These are phyloP conservation scores for Heteromeles arbutifolia DNA, from an alignment of 306 rosid species.

Conservation along the genomic window DNA sequence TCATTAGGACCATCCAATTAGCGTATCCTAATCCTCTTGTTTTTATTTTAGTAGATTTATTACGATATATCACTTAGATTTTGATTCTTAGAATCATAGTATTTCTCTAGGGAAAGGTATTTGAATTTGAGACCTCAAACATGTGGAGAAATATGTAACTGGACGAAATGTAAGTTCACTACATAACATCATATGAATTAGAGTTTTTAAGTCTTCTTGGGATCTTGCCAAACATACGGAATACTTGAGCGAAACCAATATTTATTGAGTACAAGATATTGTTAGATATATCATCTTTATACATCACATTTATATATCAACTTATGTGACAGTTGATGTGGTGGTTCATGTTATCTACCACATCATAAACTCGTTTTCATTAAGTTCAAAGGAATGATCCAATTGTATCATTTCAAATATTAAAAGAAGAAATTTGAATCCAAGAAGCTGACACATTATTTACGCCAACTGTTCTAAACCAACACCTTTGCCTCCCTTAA, in stretches of 20 bases:
- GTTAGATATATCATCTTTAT: not conserved
- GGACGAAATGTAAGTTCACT: not conserved
- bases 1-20: not conserved
- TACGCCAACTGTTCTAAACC: not conserved
- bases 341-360: not conserved
- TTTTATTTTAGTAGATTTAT: not conserved
- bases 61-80: too few relatives aligned
- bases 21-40: not conserved
- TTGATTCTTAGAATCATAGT: too few relatives aligned
- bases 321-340: not conserved
- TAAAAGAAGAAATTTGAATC: too few relatives aligned
- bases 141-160: too few relatives aligned
- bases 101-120: not conserved
- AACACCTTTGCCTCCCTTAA: not conserved
- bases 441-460: not conserved
- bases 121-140: not conserved
- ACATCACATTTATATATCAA: too few relatives aligned
- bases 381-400: not conserved
- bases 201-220: not conserved
- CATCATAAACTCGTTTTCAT: not conserved
- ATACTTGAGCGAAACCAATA: not conserved
- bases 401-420: too few relatives aligned
- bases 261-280: not conserved
- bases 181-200: not conserved
- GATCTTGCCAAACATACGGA: not conserved